Evolutionary conservation across 2,329 filamentous ascomycete species (phyloP), one percentile per base, ranked within the genome.

Genomic region (Neonectria magnoliae): DNA sequence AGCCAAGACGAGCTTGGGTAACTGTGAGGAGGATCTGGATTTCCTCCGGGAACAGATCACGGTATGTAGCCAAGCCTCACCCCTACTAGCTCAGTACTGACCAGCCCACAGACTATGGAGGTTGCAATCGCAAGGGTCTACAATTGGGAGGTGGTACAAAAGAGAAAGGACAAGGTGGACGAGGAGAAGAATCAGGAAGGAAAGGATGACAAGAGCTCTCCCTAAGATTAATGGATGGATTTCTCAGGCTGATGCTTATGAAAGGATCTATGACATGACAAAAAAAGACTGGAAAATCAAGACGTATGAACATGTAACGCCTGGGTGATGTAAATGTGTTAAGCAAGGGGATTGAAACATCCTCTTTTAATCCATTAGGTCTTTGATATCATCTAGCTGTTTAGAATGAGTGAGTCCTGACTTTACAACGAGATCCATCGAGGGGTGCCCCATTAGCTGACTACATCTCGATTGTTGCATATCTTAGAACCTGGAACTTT

Each of bases 111-210:
- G 93, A 98, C 94, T 0, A 91, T 99, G 84, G 96, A 99, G 80
- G 96, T 99, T 36, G 96, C 96, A 4, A 94, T 95, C 44, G 96
- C 96, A 22, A 87, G 96, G 69, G 94, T 99, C n/a, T 98, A 99
- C 81, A 99, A 99, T 80, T 98, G 96, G 95, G 96, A 99, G 76
- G 94, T 99, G 5, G 93, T 95, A 47, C 93, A 97, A 83, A 93
- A 97, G 81, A 87, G 96, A 72, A 98, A 97, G 84, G 94, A 97
- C 66, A 96, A 94, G 79, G 84, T 81, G 4, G 90, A 91, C 42
- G 87, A 89, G 67, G 89, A 83, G 56, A 79, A 81, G 47, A 76
- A 78, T 53, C 76, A 80, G 64, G 79, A 80, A 52, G 75, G 75
- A 48, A 81, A 82, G 66, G 81, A 79, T 36, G 75, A 76, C 33